These are phyloP conservation scores for Monosporascus sp. DNA, from an alignment of 2,329 filamentous ascomycete genomes.

Conservation along the genomic window DNA sequence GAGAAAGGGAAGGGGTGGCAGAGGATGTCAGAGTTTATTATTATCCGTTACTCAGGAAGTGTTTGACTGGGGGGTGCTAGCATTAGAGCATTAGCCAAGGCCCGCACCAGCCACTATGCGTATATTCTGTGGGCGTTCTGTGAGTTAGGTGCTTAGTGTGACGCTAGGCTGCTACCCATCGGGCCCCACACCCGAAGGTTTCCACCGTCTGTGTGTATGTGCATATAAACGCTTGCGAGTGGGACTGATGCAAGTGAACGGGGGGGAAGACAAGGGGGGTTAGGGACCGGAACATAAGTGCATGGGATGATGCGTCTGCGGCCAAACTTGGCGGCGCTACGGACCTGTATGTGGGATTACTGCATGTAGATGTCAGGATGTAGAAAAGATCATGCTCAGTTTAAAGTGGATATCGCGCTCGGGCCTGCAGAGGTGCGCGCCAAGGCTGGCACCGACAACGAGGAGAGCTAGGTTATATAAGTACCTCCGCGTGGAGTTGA, in stretches of 20 bases:
- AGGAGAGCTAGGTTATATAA: too few relatives aligned
- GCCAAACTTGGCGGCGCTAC: too few relatives aligned
- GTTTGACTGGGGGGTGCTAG: neutral
- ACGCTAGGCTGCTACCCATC: neutral
- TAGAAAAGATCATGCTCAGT: neutral
- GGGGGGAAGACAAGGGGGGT: neutral
- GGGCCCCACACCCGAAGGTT: neutral
- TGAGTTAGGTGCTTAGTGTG: neutral
- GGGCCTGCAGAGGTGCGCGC: too few relatives aligned
- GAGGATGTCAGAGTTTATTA: conserved; percentile 1
- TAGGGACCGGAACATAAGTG: neutral
- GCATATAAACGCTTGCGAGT: neutral
- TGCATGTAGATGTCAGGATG: neutral
- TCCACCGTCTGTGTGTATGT: neutral
- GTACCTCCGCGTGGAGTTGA: too few relatives aligned
- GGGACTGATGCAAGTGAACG: neutral
- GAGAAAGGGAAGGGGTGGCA: neutral
- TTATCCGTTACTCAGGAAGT: neutral
- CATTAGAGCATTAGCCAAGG: neutral
- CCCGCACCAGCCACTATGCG: neutral
- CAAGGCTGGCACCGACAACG: too few relatives aligned
- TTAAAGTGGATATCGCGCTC: neutral
- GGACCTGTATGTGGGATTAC: neutral
- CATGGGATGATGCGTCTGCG: neutral
- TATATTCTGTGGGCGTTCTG: neutral